Conservation (phyloP, 2,329 filamentous ascomycete genomes). For the Ascochyta fabae region DNA sequence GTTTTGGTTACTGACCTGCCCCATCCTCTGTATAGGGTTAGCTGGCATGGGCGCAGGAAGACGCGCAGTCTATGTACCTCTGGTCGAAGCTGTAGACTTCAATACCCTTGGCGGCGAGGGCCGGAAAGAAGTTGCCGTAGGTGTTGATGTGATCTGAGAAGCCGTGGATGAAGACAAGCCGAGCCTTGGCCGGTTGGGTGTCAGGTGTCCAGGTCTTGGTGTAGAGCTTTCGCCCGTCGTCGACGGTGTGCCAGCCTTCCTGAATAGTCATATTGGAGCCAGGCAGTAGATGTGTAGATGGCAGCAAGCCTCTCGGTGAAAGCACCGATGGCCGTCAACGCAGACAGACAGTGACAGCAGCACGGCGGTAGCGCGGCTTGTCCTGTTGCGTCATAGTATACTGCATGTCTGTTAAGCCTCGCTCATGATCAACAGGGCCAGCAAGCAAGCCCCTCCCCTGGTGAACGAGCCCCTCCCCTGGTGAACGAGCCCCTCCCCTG, state of each 20-base stretch:
- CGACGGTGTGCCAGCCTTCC: constrained; percentile 59
- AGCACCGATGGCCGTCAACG: too few species aligned
- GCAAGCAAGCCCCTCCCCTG: neutral
- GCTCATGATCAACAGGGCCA: constrained; percentile 11
- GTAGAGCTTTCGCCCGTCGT: constrained; percentile 63
- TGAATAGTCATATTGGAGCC: constrained; percentile 48
- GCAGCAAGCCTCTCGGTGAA: too few species aligned
- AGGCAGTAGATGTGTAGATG: neutral
- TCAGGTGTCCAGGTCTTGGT: constrained; percentile 68
- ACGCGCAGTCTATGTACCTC: constrained; percentile 50
- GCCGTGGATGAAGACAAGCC: constrained; percentile 83
- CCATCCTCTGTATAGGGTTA: constrained; percentile 69
- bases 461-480: neutral
- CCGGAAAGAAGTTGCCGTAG: constrained; percentile 76
- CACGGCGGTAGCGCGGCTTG: constrained; percentile 10
- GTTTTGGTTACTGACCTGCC: constrained; percentile 71
- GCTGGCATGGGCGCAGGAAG: neutral
- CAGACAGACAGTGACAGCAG: too few species aligned
- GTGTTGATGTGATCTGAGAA: constrained; percentile 75
- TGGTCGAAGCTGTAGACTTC: constrained; percentile 82
- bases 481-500: constrained; percentile 15
- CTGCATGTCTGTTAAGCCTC: constrained; percentile 11
- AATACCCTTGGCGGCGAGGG: constrained; percentile 73
- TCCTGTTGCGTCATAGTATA: constrained; percentile 15
- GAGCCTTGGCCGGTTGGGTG: constrained; percentile 64